Base-by-base conservation (phyloP, 768 basidiomycete genomes). In the Megacollybia marginata region DNA sequence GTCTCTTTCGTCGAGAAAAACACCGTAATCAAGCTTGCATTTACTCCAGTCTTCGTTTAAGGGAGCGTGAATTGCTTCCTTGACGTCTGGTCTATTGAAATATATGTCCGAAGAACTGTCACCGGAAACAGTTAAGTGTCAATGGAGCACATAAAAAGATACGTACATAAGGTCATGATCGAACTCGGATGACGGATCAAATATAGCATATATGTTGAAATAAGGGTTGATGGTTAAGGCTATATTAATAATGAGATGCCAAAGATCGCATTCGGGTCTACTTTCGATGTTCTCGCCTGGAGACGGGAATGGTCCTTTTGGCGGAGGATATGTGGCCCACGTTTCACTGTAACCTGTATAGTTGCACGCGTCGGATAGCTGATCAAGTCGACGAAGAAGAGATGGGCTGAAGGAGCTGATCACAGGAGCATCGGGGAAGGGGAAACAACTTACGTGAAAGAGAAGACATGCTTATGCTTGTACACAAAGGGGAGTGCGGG, bases 121-220 rank as follows among this genome's bases (percentile, higher is more conserved):
- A 79, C 82, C 0, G 80, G 76, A 9, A 38, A 38, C 16, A 16
- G 16, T 38, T 11, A 38, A 16, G 16, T 11, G 11, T 11, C 11
- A 16, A 38, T 11, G 16, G 16, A n/a, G n/a, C n/a, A n/a, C n/a
- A 38, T 38, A 38, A 16, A 78, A 33, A 56, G 85, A 40, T 11
- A 61, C 79, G 33, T 57, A 85, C 80, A 85, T 85, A 32, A 88
- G 80, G 5, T 88, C 85, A 52, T 88, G 85, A 85, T 83, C 88
- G 10, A 83, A 67, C 38, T 84, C 71, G 0, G 85, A 86, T 63
- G 69, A 86, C 55, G 79, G 84, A 57, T 88, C 85, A 64, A 86
- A 85, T 48, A 89, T 85, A 19, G 82, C 76, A 59, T 89, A 90
- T 6, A 87, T 72, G 55, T 89, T 73, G 67, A 89, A 89, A 0